Evolutionary conservation across 805 yeast genomes (phyloP).

Genomic region (Schizosaccharomyces cryophilus): DNA sequence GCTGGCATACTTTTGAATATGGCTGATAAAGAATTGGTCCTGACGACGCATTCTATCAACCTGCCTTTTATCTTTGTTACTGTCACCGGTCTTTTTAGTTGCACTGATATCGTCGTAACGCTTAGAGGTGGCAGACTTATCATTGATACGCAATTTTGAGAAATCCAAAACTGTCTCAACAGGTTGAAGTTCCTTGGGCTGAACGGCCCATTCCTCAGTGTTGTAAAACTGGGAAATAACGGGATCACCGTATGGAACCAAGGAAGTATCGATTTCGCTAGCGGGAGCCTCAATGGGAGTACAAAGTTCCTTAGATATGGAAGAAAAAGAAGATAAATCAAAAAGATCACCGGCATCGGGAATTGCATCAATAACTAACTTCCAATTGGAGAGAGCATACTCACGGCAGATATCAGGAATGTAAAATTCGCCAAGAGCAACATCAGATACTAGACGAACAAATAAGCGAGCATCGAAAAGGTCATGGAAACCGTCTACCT

Average conservation of each 20-base stretch:
- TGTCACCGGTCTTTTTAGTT: background rate
- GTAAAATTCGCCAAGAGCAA: background rate
- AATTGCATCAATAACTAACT: background rate
- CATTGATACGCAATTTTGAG: background rate
- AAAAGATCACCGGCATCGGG: background rate
- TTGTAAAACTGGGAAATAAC: background rate
- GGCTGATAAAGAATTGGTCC: slow-evolving; percentile 1
- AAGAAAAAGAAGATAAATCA: background rate
- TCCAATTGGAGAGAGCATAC: background rate
- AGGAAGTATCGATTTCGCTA: background rate
- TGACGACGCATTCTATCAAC: background rate
- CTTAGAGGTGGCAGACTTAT: background rate
- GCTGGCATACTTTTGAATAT: slow-evolving; percentile 1
- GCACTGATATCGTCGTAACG: background rate
- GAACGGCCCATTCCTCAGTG: background rate
- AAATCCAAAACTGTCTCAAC: background rate
- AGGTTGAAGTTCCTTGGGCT: background rate
- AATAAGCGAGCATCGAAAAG: background rate
- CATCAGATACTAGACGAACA: background rate
- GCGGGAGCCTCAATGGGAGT: background rate
- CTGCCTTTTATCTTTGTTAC: background rate
- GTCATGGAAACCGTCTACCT: background rate
- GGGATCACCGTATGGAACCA: background rate
- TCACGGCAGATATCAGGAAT: background rate
- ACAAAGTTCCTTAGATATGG: background rate